Conservation (phyloP, 1,284 basidiomycete genomes). For the Chiua sp. region DNA sequence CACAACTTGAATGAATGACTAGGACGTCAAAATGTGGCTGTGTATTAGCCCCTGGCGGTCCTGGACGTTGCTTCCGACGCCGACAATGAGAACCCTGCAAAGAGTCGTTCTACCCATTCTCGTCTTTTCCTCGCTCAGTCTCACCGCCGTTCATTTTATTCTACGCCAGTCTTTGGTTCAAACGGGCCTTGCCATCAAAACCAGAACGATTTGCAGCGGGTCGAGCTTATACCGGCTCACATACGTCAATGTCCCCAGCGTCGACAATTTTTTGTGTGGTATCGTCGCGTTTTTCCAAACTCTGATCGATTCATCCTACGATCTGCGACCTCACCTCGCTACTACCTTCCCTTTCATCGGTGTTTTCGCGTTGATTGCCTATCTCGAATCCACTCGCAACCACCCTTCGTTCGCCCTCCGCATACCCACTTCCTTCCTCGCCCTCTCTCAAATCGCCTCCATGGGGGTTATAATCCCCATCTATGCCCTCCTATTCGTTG, state of each 20-base stretch:
- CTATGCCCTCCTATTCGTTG: conserved; percentile 48
- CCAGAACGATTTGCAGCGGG: conserved; percentile 15
- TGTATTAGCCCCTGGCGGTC: too few relatives aligned
- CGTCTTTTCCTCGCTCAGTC: conserved; percentile 21
- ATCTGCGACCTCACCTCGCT: conserved; percentile 29
- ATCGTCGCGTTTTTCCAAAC: conserved; percentile 48
- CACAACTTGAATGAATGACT: too few relatives aligned
- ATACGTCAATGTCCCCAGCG: conserved; percentile 37
- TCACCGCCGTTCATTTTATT: conserved; percentile 16
- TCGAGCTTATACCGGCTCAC: conserved; percentile 34
- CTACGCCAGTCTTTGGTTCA: conserved; percentile 17
- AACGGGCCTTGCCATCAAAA: conserved; percentile 15
- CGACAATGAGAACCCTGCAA: background rate
- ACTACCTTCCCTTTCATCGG: conserved; percentile 33
- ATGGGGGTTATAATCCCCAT: conserved; percentile 45
- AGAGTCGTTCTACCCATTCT: conserved; percentile 15
- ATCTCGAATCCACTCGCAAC: conserved; percentile 30
- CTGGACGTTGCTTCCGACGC: too few relatives aligned
- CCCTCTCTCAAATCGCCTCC: conserved; percentile 39
- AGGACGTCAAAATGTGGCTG: too few relatives aligned
- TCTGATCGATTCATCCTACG: conserved; percentile 33
- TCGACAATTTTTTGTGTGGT: conserved; percentile 43
- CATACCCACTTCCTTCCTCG: conserved; percentile 17
- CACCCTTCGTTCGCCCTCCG: conserved; percentile 14
- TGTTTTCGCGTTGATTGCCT: conserved; percentile 18